Percentiles rank a stretch among this genome's conserved stretches.
Evolutionary conservation across 371 early-diverging fungal species (phyloP).

Genomic region (Mortierella polycephala): DNA sequence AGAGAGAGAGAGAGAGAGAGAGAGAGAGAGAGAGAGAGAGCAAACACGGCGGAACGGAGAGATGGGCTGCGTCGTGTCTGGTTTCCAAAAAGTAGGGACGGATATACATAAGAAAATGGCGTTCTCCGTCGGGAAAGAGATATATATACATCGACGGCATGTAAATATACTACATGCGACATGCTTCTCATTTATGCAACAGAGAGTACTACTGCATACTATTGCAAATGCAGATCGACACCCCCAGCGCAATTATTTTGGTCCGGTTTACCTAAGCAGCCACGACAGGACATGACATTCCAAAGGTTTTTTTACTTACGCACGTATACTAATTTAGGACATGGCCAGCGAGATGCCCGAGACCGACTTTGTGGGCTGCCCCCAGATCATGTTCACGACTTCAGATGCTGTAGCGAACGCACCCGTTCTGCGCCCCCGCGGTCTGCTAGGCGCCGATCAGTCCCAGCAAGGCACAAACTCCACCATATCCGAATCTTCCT

Average conservation of each 20-base stretch:
- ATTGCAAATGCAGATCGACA: not conserved
- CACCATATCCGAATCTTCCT: not conserved
- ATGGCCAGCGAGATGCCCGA: conserved; percentile 52
- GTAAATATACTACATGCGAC: no score
- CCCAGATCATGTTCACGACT: conserved; percentile 36
- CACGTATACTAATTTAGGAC: conserved; percentile 17
- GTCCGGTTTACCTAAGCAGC: conserved; percentile 2
- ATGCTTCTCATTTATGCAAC: not conserved
- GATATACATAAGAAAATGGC: no score
- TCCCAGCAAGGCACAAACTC: conserved; percentile 31
- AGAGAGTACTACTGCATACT: no score
- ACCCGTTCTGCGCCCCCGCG: conserved; percentile 24
- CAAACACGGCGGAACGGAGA: no score
- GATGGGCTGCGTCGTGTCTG: no score
- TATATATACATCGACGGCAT: no score
- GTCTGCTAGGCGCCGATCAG: conserved; percentile 41
- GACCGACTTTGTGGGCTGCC: conserved; percentile 45
- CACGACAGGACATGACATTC: not conserved
- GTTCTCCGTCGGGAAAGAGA: no score
- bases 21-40: no score
- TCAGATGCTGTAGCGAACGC: conserved; percentile 15
- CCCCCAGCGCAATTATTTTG: no score
- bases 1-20: no score
- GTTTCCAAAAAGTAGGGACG: no score
- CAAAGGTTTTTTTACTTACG: not conserved